Evolutionary conservation across 371 early-diverging fungal genomes (phyloP), one percentile per base, ranked within the genome.

Genomic region (Actinomortierella ambigua): DNA sequence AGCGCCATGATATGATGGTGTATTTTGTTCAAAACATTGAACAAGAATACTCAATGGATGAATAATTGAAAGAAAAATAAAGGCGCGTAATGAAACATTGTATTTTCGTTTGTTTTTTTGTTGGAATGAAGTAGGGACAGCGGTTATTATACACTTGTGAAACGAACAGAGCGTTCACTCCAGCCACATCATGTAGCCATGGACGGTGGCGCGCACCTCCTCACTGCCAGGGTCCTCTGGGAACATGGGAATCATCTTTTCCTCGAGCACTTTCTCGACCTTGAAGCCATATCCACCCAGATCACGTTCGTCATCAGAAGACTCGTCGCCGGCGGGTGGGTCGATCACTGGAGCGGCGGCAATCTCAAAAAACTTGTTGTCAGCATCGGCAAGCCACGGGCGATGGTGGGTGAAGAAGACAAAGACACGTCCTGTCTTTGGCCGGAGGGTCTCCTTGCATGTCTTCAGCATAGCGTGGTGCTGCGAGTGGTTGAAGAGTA

Each of bases 401-500:
- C 86, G 79, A 73, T 90, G 88, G 53, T 87, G 87, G 1, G 89
- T 86, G 58, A 84, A 90, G 56, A 88, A 88, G 8, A 88, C 88
- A 69, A 84, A 82, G 6, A 83, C 84, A 34, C 83, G 81, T 11
- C 86, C 88, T 2, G 84, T 83, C 15, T 62, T 70, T 2, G 86
- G 86, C 42, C 81, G 83, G 48, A 93, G 61, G 14, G 88, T 76
- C 58, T 85, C 81, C 29, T 81, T 76, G 49, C 90, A 88, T 0
- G 92, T 90, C 41, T 78, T 79, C 41, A 93, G 79, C 80, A 93
- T 78, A 6, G 87, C 79, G 47, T 81, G 78, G 52, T 94, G 93
- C 54, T 94, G 87, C 17, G 90, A 90, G 65, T 95, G 95, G 65
- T 96, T 96, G 78, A 96, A 96, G 8, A 97, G 87, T 14, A 97